phyloP scores from a whole-genome alignment of 768 basidiomycete species.

The Suillus subluteus region DNA sequence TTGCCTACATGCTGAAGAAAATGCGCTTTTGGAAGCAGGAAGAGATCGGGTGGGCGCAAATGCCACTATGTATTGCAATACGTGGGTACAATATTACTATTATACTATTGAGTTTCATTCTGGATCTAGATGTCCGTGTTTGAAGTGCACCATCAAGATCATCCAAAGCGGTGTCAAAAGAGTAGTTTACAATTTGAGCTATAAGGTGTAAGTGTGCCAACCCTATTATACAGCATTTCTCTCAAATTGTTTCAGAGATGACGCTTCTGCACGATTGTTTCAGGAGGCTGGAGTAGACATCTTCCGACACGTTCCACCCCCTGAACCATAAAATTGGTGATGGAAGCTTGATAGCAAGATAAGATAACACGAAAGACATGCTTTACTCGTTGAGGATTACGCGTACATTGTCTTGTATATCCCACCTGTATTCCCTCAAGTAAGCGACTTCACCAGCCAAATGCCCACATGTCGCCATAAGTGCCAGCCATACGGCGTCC shows the following conservation, averaged over 20 bases:
- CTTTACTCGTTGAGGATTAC: constrained; percentile 35
- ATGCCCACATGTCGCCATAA: constrained; percentile 56
- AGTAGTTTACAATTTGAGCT: constrained; percentile 93
- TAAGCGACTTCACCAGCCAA: constrained; percentile 49
- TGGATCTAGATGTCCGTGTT: constrained; percentile 84
- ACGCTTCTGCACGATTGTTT: constrained; percentile 78
- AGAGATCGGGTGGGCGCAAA: constrained; percentile 83
- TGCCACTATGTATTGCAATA: constrained; percentile 96
- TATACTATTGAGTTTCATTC: constrained; percentile 10
- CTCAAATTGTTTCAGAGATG: constrained; percentile 57
- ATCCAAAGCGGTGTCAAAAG: constrained; percentile 91
- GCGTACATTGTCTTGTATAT: constrained; percentile 49
- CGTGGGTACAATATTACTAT: constrained; percentile 54
- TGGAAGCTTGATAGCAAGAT: background rate
- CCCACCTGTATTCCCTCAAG: constrained; percentile 62
- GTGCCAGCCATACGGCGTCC: constrained; percentile 84
- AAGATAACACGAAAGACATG: constrained; percentile 9
- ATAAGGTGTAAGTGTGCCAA: constrained; percentile 78
- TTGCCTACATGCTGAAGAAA: constrained; percentile 98
- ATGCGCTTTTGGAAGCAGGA: constrained; percentile 93
- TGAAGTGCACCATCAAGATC: constrained; percentile 97
- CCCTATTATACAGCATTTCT: constrained; percentile 2
- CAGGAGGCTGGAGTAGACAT: constrained; percentile 82
- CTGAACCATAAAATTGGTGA: constrained; percentile 18
- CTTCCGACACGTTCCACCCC: constrained; percentile 64